Conservation (phyloP, 2,329 filamentous ascomycete genomes). For the Penicillium oxalicum region DNA sequence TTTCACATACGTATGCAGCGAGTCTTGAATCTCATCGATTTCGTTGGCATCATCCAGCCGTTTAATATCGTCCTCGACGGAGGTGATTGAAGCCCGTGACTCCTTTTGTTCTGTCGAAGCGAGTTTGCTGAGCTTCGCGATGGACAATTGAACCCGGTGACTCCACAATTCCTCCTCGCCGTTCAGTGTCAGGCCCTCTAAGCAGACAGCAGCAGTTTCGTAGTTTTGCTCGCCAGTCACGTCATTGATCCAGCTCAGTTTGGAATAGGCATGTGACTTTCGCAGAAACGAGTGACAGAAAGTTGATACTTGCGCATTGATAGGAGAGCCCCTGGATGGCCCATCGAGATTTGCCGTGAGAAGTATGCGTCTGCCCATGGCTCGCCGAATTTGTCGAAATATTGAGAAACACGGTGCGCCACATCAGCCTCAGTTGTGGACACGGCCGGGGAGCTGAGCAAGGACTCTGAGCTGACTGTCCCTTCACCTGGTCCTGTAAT, state of each 20-base stretch:
- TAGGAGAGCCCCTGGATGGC: constrained; percentile 63
- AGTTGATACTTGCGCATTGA: constrained; percentile 62
- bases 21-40: constrained; percentile 72
- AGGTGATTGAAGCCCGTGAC: constrained; percentile 22
- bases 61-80: constrained; percentile 42
- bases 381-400: constrained; percentile 48
- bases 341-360: constrained; percentile 64
- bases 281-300: constrained; percentile 69
- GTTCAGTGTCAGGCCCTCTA: constrained; percentile 63
- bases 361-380: constrained; percentile 65
- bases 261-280: constrained; percentile 63
- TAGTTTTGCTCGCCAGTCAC: constrained; percentile 71
- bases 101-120: constrained; percentile 49
- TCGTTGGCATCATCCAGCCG: constrained; percentile 59
- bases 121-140: constrained; percentile 75
- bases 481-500: constrained; percentile 35
- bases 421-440: constrained; percentile 28
- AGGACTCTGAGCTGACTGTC: constrained; percentile 15
- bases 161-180: constrained; percentile 80
- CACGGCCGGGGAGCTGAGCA: constrained; percentile 9
- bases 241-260: constrained; percentile 93
- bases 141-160: constrained; percentile 85
- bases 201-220: constrained; percentile 62
- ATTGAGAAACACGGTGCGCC: constrained; percentile 38
- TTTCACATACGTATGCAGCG: constrained; percentile 64